These are phyloP conservation scores for Pichia exigua DNA, from an alignment of 805 yeast genomes.

Conservation along the genomic window DNA sequence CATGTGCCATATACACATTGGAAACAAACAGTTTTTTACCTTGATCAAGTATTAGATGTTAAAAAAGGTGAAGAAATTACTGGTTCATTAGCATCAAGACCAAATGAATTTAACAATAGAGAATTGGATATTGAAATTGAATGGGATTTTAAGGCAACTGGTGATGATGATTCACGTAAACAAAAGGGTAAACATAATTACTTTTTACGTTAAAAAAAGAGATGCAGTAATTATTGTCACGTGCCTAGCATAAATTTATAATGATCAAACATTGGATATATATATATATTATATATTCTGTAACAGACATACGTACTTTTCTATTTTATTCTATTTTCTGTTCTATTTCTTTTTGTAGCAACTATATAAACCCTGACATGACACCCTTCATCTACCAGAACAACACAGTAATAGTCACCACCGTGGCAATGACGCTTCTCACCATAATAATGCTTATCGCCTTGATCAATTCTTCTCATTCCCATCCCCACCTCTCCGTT, in stretches of 20 bases:
- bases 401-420: background rate
- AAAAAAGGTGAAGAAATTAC: constrained; percentile 68
- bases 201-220: constrained; percentile 33
- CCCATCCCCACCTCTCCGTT: background rate
- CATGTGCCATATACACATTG: constrained; percentile 93
- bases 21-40: constrained; percentile 96
- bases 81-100: constrained; percentile 68
- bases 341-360: background rate
- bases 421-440: background rate
- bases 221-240: background rate
- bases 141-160: constrained; percentile 44
- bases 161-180: constrained; percentile 36
- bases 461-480: background rate
- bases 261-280: background rate
- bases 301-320: too few species aligned
- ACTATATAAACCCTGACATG: background rate
- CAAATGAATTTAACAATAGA: constrained; percentile 74
- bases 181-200: constrained; percentile 55
- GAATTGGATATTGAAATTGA: constrained; percentile 76
- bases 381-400: background rate
- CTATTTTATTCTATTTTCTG: background rate
- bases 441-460: background rate
- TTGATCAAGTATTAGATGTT: constrained; percentile 64
- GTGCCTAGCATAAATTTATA: background rate
- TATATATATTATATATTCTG: background rate